phyloP scores from a whole-genome alignment of 371 early-diverging fungal species.

The Lichtheimia corymbifera region DNA sequence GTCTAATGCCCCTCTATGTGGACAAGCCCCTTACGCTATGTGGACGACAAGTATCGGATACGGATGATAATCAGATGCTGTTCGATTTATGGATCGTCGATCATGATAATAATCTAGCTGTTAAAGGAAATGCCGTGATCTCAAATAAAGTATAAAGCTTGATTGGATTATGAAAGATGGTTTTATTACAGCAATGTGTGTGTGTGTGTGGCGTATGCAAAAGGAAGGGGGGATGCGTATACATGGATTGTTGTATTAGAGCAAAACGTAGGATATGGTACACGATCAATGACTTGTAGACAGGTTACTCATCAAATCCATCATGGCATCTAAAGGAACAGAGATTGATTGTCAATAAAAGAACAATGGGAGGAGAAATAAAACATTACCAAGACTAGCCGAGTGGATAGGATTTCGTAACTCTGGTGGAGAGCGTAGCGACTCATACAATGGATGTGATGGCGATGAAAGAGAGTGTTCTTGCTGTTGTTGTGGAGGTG shows the following conservation, averaged over 20 bases:
- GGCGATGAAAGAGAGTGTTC: neutral
- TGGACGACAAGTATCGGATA: conserved; percentile 34
- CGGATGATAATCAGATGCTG: conserved; percentile 10
- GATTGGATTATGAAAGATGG: neutral
- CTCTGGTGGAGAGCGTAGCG: conserved; percentile 24
- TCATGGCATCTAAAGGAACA: conserved; percentile 23
- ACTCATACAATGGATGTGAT: conserved; percentile 25
- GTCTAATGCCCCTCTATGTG: conserved; percentile 66
- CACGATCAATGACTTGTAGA: conserved; percentile 13
- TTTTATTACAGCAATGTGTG: no score
- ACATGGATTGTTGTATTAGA: neutral
- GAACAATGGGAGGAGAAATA: no score
- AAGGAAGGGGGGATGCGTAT: neutral
- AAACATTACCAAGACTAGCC: conserved; percentile 33
- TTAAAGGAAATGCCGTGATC: conserved; percentile 55
- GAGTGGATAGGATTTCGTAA: conserved; percentile 25
- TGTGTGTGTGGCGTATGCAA: neutral
- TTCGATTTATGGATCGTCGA: conserved; percentile 76
- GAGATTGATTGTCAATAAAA: no score
- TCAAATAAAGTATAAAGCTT: neutral
- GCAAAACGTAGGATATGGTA: neutral
- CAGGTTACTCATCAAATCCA: conserved; percentile 34
- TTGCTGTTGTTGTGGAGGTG: neutral
- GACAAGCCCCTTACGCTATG: conserved; percentile 54
- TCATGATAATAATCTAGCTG: conserved; percentile 64